Conservation (phyloP, 2,329 filamentous ascomycete genomes). For the Arthroderma uncinatum region DNA sequence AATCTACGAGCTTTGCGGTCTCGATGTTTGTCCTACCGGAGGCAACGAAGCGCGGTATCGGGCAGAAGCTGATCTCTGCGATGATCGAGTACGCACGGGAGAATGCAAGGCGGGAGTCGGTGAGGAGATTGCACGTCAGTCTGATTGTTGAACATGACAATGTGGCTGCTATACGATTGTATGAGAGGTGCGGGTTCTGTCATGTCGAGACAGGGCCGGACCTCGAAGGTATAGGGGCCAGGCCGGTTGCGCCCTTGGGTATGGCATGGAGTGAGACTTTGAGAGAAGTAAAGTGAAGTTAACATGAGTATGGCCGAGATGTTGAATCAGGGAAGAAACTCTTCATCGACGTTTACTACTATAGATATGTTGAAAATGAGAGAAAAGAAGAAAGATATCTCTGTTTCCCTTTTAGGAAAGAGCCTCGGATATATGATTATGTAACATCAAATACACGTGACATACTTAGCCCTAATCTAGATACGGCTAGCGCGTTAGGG, state of each 20-base stretch:
- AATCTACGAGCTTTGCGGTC: constrained; percentile 19
- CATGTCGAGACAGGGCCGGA: constrained; percentile 1
- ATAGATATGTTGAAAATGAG: too few relatives aligned
- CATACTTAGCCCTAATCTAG: constrained; percentile 5
- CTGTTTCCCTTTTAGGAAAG: too few relatives aligned
- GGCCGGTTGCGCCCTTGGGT: background rate
- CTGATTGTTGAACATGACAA: constrained; percentile 16
- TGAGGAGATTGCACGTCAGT: constrained; percentile 14
- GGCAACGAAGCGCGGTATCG: constrained; percentile 17
- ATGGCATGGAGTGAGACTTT: background rate
- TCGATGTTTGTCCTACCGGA: constrained; percentile 23
- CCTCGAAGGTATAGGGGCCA: background rate
- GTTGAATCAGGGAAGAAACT: too few relatives aligned
- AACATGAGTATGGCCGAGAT: too few relatives aligned
- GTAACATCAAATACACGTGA: background rate
- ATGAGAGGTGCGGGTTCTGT: constrained; percentile 19
- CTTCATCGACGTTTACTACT: background rate
- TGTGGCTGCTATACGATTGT: constrained; percentile 15
- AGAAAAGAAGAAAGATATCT: too few relatives aligned
- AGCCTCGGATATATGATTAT: too few relatives aligned
- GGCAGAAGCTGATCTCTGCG: constrained; percentile 16
- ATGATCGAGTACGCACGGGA: constrained; percentile 9
- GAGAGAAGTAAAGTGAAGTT: background rate
- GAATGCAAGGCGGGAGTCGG: constrained; percentile 11
- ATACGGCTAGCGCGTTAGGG: constrained; percentile 10